Base-by-base conservation (phyloP, 805 yeast species). In the Metschnikowia arizonensis region DNA sequence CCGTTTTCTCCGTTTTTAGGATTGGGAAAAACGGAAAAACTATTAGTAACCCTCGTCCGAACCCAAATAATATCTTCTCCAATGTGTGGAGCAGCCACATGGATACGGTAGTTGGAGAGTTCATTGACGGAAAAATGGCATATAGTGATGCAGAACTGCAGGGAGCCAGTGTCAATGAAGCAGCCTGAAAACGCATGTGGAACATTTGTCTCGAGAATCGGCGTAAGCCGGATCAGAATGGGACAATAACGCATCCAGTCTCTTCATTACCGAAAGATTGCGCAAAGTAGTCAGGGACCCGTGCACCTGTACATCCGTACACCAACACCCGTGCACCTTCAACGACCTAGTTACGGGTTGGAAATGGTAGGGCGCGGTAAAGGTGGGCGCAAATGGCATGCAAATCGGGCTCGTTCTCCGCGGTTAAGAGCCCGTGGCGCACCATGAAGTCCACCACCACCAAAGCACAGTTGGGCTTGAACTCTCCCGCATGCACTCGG, bases 401-500 rank as follows among this genome's bases (percentile, higher is more conserved):
- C 52, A 77, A 88, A 47, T 83, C 74, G 0, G 80, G 78, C 56
- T 89, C 96, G 40, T 66, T 72, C 39, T 80, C 85, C 0, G 84
- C 72, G 0, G 83, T 78, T 9, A 91, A 61, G 28, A 73, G 60
- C 1, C 97, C 96, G 56, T 85, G 90, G 54, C 99, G 79, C n/a
- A 90, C 76, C 45, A 93, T 69, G 57, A 93, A 93, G 56, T 91
- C 97, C 12, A 89, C 72, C 25, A 86, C 70, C 2, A 90, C 83
- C 26, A 81, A 65, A 0, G 84, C 95, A 66, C 96, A 85, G 57
- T 91, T 93, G 23, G 96, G 96, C 63, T 91, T 93, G 69, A 93
- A 93, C 56, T 83, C 80, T 1, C 80, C 80, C 0, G 64, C 62
- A 10, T 58, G 58, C 24, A 91, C 56, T n/a, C 76, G 70, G 25